Base-by-base conservation (phyloP, 2,329 filamentous ascomycete species). In the Nigrospora sphaerica region DNA sequence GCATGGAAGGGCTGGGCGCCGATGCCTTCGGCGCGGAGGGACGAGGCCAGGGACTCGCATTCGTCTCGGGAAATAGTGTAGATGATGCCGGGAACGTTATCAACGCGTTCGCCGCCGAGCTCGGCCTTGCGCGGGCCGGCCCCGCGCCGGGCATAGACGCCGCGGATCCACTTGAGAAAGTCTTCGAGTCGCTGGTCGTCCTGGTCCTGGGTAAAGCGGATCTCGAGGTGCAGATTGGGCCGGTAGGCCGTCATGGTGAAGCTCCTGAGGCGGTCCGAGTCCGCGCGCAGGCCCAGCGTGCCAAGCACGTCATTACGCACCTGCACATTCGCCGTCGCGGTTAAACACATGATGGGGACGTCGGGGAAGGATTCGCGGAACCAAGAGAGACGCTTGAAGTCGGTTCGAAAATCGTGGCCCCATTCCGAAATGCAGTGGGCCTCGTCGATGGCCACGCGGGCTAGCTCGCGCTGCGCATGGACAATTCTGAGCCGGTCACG, bases 391-490 rank as follows among this genome's bases (percentile, higher is more conserved):
- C 85, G 80, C 60, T 93, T 90, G 67, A 95, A 97, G 47, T 90
- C 87, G 33, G 85, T 87, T n/a, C 92, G 85, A 62, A 97, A 97
- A 64, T 97, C 92, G 63, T 97, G 91, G 2, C 92, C 92, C 92
- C 92, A 96, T 81, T 96, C 91, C 19, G 88, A 95, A 55, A 97
- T 95, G 64, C 92, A 97, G 64, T 97, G 92, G 2, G 92, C 92
- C 68, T 97, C 92, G 60, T 97, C 92, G 47, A 97, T 83, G 41
- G 87, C 92, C 52, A 97, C 81, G 13, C 92, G 81, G 11, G 86
- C 85, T n/a, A 97, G 78, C 66, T 96, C 88, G 47, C 80, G 79
- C 63, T 96, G 90, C 48, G 81, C 72, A 60, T 96, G 73, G 13
- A 96, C 84, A 5, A 86, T 71, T 49, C 78, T 76, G 10, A 96